Percentiles rank a stretch among this genome's conserved stretches.
phyloP scores from a whole-genome alignment of 2,329 filamentous ascomycete genomes.

The Aphanocladium album region DNA sequence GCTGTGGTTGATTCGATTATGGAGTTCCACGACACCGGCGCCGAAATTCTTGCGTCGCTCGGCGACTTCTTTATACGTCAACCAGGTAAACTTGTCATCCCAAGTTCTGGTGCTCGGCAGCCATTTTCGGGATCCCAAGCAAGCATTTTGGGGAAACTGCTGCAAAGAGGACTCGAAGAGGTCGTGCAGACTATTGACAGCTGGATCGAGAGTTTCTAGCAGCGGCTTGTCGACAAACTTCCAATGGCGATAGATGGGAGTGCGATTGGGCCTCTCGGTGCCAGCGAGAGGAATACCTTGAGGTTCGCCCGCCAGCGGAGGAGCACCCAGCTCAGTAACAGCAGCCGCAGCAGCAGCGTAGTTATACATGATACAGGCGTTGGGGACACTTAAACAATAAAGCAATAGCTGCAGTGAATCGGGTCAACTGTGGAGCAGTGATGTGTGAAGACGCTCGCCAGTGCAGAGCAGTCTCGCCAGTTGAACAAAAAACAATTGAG shows the following conservation, averaged over 20 bases:
- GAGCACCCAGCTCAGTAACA: constrained; percentile 43
- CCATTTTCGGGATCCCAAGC: constrained; percentile 71
- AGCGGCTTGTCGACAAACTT: constrained; percentile 65
- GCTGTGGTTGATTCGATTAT: constrained; percentile 60
- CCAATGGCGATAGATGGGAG: constrained; percentile 78
- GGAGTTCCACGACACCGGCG: constrained; percentile 70
- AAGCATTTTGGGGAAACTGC: constrained; percentile 57
- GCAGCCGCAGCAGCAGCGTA: background rate
- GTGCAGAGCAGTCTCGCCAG: too few species aligned
- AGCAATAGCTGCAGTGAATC: background rate
- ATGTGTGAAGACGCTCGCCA: too few species aligned
- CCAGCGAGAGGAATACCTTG: constrained; percentile 76
- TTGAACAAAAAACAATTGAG: too few species aligned
- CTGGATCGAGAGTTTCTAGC: constrained; percentile 62
- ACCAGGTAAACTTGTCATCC: constrained; percentile 66
- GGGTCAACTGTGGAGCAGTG: background rate
- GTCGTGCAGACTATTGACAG: constrained; percentile 64
- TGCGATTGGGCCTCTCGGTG: constrained; percentile 67
- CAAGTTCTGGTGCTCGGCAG: constrained; percentile 64
- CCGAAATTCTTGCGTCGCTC: constrained; percentile 72
- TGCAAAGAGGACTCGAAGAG: constrained; percentile 63
- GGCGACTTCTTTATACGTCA: constrained; percentile 69
- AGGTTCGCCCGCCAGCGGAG: constrained; percentile 68
- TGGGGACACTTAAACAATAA: background rate
- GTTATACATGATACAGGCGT: background rate